A percentile compares a stretch with the other conserved stretches of the same genome.
Conservation (phyloP, 75 land plant species). For the Chamaecyparis obtusa region DNA sequence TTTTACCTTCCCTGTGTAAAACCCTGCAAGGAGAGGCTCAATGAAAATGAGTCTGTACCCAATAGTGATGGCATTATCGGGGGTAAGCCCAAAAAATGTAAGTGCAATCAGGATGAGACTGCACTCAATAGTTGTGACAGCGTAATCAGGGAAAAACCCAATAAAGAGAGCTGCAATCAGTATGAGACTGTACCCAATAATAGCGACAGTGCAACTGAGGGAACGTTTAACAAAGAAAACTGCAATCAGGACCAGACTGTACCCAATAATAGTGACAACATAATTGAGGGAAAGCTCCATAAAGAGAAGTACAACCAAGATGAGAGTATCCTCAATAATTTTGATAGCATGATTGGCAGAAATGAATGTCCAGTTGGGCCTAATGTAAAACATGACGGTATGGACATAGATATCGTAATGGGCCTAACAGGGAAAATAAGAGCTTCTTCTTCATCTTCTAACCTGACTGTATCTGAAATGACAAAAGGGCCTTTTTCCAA, state of each 20-base stretch:
- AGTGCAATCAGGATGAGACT: not conserved
- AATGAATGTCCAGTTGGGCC: too few species aligned
- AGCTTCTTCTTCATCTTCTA: not conserved
- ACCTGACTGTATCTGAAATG: not conserved
- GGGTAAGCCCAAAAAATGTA: too few species aligned
- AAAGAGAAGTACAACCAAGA: too few species aligned
- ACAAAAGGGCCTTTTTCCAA: not conserved
- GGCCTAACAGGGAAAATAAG: too few species aligned
- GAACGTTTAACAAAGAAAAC: too few species aligned
- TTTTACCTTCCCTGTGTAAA: conserved; percentile 8
- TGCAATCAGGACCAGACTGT: too few species aligned
- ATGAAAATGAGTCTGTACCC: not conserved
- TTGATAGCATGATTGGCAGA: too few species aligned
- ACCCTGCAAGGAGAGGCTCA: not conserved
- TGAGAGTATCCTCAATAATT: too few species aligned
- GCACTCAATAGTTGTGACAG: not conserved
- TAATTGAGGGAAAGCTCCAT: not conserved
- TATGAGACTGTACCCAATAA: not conserved
- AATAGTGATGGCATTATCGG: not conserved
- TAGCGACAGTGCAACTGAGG: not conserved
- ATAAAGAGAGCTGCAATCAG: too few species aligned
- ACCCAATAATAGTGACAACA: too few species aligned
- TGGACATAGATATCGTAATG: too few species aligned
- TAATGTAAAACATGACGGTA: too few species aligned
- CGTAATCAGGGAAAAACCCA: not conserved